phyloP scores from a whole-genome alignment of 164 flowering plant species.

The Aristolochia californica region DNA sequence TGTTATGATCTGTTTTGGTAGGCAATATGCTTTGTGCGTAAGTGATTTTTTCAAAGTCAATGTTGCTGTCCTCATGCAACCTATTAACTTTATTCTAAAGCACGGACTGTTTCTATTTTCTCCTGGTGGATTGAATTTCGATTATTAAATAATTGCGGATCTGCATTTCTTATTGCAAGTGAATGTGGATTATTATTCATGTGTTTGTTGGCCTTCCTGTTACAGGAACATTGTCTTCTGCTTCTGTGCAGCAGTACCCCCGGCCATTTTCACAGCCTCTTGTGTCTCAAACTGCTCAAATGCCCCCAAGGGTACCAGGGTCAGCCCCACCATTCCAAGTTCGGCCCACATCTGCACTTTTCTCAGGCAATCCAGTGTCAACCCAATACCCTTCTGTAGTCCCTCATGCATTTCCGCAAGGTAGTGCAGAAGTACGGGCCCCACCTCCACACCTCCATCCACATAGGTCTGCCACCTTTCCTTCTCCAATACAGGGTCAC shows the following conservation, averaged over 20 bases:
- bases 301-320: conserved; percentile 6
- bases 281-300: conserved; percentile 12
- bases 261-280: neutral
- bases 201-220: neutral
- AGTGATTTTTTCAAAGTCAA: too few species aligned
- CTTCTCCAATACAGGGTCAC: conserved; percentile 6
- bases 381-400: conserved; percentile 9
- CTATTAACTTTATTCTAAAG: too few species aligned
- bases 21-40: too few species aligned
- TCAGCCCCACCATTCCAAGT: conserved; percentile 13
- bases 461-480: conserved; percentile 21
- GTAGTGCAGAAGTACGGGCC: conserved; percentile 27
- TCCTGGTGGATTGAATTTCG: too few species aligned
- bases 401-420: conserved; percentile 19
- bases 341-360: conserved; percentile 20
- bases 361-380: conserved; percentile 13
- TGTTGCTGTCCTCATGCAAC: too few species aligned
- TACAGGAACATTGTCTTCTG: conserved; percentile 12
- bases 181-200: too few species aligned
- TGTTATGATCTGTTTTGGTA: too few species aligned
- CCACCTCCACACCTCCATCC: conserved; percentile 51
- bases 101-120: too few species aligned
- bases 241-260: conserved; percentile 22
- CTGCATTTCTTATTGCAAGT: too few species aligned
- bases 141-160: too few species aligned